Percentiles rank a stretch among this genome's conserved stretches.
phyloP scores from a whole-genome alignment of 306 rosid species.

The Lathyrus aphaca region DNA sequence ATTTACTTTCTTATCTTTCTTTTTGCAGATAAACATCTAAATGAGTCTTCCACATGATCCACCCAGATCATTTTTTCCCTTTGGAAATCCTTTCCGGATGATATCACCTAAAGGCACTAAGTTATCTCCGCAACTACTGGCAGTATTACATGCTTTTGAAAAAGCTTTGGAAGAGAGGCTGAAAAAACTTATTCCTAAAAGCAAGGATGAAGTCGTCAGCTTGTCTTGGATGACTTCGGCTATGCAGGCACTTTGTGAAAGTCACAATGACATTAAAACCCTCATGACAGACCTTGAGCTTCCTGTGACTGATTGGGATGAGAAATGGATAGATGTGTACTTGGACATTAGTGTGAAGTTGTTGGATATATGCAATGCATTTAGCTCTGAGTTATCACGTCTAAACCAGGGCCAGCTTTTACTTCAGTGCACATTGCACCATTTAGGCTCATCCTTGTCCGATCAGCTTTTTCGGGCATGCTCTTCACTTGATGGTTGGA shows the following conservation, averaged over 20 bases:
- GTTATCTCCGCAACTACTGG: slow-evolving; percentile 56
- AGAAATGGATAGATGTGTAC: slow-evolving; percentile 89
- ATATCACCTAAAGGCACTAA: slow-evolving; percentile 60
- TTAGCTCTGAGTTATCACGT: slow-evolving; percentile 86
- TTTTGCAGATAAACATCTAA: slow-evolving; percentile 44
- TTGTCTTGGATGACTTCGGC: slow-evolving; percentile 86
- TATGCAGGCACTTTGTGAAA: slow-evolving; percentile 65
- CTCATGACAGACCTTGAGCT: slow-evolving; percentile 68
- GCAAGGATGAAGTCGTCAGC: no score
- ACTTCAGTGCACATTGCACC: slow-evolving; percentile 73
- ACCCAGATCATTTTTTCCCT: slow-evolving; percentile 72
- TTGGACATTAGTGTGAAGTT: slow-evolving; percentile 85
- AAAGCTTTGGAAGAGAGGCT: slow-evolving; percentile 72
- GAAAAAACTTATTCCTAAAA: slow-evolving; percentile 49
- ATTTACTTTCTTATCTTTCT: slow-evolving; percentile 20
- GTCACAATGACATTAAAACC: slow-evolving; percentile 65
- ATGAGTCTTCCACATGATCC: slow-evolving; percentile 89
- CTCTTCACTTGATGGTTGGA: slow-evolving; percentile 83
- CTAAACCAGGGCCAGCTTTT: slow-evolving; percentile 79
- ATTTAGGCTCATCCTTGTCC: slow-evolving; percentile 56
- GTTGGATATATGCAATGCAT: slow-evolving; percentile 77
- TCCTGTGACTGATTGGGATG: slow-evolving; percentile 83
- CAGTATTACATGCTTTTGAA: slow-evolving; percentile 60
- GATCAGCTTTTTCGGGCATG: slow-evolving; percentile 56
- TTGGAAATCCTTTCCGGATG: slow-evolving; percentile 83